phyloP scores from a whole-genome alignment of 2,329 filamentous ascomycete genomes.

The Saccharata proteae region DNA sequence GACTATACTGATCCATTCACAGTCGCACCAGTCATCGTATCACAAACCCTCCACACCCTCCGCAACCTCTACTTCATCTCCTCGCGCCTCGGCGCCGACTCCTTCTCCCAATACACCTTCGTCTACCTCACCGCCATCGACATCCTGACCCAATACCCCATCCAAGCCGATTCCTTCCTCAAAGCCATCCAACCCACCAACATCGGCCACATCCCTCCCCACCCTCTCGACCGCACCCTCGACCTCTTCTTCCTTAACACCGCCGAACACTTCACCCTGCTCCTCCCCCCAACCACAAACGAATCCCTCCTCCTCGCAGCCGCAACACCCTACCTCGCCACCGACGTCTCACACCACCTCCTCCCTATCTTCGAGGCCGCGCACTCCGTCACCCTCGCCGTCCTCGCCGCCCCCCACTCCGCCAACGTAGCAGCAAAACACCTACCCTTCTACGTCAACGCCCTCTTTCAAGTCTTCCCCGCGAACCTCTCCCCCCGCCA shows the following conservation, averaged over 20 bases:
- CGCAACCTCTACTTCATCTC: slow-evolving; percentile 75
- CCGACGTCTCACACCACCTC: slow-evolving; percentile 44
- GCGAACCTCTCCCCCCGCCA: slow-evolving; percentile 67
- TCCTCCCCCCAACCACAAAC: slow-evolving; percentile 52
- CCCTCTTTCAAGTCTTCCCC: slow-evolving; percentile 70
- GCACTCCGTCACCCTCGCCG: slow-evolving; percentile 69
- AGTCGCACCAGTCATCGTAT: slow-evolving; percentile 54
- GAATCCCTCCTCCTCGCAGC: slow-evolving; percentile 64
- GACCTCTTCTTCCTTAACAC: slow-evolving; percentile 83
- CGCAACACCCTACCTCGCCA: slow-evolving; percentile 59
- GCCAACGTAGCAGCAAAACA: slow-evolving; percentile 57
- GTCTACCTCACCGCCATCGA: slow-evolving; percentile 74
- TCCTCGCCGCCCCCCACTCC: slow-evolving; percentile 70
- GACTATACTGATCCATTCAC: slow-evolving; percentile 1
- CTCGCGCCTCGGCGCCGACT: slow-evolving; percentile 55
- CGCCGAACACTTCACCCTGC: slow-evolving; percentile 68
- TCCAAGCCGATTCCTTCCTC: slow-evolving; percentile 55
- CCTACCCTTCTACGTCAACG: slow-evolving; percentile 72
- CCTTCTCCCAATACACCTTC: slow-evolving; percentile 76
- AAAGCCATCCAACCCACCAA: slow-evolving; percentile 46
- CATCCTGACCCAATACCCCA: slow-evolving; percentile 59
- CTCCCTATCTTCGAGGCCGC: slow-evolving; percentile 76
- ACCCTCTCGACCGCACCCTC: slow-evolving; percentile 59
- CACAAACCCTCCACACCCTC: slow-evolving; percentile 60
- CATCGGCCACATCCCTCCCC: slow-evolving; percentile 44